Evolutionary conservation across 73 alveolate species (phyloP), one percentile per base, ranked within the genome.

Genomic region (Symbiodinium natans): DNA sequence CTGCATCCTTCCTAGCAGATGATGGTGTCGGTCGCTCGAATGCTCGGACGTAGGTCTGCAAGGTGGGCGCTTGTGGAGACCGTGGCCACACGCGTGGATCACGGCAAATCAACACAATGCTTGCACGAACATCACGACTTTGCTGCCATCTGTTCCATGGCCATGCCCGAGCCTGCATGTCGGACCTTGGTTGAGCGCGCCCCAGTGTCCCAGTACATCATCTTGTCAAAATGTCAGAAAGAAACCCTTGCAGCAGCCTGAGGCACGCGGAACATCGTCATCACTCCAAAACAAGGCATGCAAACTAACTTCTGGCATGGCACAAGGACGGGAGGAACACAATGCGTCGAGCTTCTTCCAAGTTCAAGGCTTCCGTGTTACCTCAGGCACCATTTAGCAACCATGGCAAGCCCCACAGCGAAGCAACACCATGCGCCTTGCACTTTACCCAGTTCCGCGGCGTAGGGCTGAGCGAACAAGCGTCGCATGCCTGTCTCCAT

Each of bases 401-500:
- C 83, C 1, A 33, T 39, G 83, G 83, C 83, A 75, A 75, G 17
- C 46, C 41, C n/a, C 41, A 3, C 42, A 75, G 4, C n/a, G 0
- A 71, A 29, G 33, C 83, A 11, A 27, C 9, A 33, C 41, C 83
- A 15, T 29, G 31, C 0, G 54, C 87, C 97, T 85, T 68, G 77
- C 88, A 46, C 21, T 27, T 39, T 46, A 10, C 75, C 77, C 48
- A 90, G 42, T 39, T 90, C 97, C 29, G 34, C 80, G 5, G 38
- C 48, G 52, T 90, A 90, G 77, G 97, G 97, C 31, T 90, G 75
- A 17, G 75, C 97, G 43, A 90, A 90, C 56, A 90, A 43, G 40
- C 97, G 97, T 68, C 97, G 97, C 97, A 90, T 90, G 33, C 97
- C 97, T 1, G 88, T 41, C 87, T 90, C 97, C 97, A 90, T 90